These are phyloP conservation scores for Penicillium sclerotigenum DNA, from an alignment of 2,329 filamentous ascomycete species.

Conservation along the genomic window DNA sequence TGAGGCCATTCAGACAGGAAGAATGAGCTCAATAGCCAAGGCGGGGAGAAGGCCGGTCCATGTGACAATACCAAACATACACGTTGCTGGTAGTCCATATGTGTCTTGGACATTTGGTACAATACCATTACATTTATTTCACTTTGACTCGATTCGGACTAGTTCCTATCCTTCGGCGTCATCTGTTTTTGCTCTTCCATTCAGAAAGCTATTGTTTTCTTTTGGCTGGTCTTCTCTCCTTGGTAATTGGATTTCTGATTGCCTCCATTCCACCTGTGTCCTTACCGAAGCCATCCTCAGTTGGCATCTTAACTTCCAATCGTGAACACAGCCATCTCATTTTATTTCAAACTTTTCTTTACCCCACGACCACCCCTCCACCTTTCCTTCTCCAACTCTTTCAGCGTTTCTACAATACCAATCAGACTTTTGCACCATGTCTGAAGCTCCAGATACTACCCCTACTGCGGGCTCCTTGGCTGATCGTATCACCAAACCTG, in stretches of 20 bases:
- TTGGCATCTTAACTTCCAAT: background rate
- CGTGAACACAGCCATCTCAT: background rate
- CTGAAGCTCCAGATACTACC: constrained; percentile 32
- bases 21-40: constrained; percentile 21
- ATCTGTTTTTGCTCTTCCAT: constrained; percentile 6
- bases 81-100: background rate
- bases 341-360: constrained; percentile 2
- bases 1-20: constrained; percentile 17
- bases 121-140: constrained; percentile 3
- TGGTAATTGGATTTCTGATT: background rate
- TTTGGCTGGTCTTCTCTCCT: background rate
- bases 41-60: constrained; percentile 21
- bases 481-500: constrained; percentile 48
- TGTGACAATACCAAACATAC: constrained; percentile 31
- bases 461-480: constrained; percentile 43
- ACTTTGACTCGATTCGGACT: constrained; percentile 4
- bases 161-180: constrained; percentile 4
- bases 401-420: background rate
- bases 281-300: background rate
- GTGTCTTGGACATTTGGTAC: background rate
- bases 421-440: constrained; percentile 29
- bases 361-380: constrained; percentile 8
- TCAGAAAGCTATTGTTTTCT: background rate
- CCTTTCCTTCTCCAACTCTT: background rate
- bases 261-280: background rate